Percentiles rank a stretch among this genome's conserved stretches.
Evolutionary conservation across 331 rosid species (phyloP).

Genomic region (Arachis monticola): DNA sequence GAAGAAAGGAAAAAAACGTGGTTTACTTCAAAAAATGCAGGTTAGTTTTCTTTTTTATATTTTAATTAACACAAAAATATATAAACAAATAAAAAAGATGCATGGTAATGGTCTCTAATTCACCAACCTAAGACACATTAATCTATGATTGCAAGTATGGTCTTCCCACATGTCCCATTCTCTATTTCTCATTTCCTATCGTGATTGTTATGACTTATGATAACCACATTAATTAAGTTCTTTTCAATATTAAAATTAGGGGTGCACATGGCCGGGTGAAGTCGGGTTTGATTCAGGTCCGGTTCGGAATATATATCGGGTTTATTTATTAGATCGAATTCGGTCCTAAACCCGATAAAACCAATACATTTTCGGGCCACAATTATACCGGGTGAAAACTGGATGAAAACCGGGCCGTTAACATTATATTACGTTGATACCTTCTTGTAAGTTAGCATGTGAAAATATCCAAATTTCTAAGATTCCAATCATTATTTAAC

Average conservation of each 20-base stretch:
- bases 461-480: too few relatives aligned
- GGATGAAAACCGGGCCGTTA: too few relatives aligned
- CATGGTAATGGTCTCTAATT: constrained; percentile 41
- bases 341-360: too few relatives aligned
- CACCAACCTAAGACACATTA: constrained; percentile 56
- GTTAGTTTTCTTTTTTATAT: constrained; percentile 43
- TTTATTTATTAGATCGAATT: too few relatives aligned
- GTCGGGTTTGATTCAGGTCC: too few relatives aligned
- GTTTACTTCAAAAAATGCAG: constrained; percentile 89
- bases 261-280: too few relatives aligned
- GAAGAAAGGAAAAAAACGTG: constrained; percentile 74
- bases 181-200: constrained; percentile 44
- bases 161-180: constrained; percentile 32
- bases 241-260: background rate
- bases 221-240: constrained; percentile 31
- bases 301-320: too few relatives aligned
- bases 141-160: constrained; percentile 38
- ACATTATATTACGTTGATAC: too few relatives aligned
- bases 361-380: too few relatives aligned
- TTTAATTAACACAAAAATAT: constrained; percentile 31
- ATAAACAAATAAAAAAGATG: constrained; percentile 13
- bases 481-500: too few relatives aligned
- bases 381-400: too few relatives aligned
- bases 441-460: too few relatives aligned
- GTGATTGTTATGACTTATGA: constrained; percentile 33